phyloP scores from a whole-genome alignment of 2,329 filamentous ascomycete genomes.

The Drechslera avenae region DNA sequence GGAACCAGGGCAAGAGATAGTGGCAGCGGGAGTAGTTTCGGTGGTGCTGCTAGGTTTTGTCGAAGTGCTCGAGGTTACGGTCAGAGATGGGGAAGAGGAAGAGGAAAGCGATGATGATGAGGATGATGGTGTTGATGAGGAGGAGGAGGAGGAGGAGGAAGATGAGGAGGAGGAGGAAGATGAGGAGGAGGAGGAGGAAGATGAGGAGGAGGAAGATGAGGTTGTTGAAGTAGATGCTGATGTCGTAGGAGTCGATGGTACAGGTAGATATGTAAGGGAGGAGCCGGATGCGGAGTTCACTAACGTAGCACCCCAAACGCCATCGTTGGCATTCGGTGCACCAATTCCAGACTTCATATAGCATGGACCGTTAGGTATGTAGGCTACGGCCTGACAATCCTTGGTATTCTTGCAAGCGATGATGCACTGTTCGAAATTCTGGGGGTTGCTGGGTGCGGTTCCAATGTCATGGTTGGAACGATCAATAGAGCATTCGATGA shows the following conservation, averaged over 20 bases:
- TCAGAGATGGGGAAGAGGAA: too few species aligned
- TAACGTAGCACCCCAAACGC: constrained; percentile 17
- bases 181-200: background rate
- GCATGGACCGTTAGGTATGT: constrained; percentile 18
- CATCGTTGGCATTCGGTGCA: constrained; percentile 4
- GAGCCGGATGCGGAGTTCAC: background rate
- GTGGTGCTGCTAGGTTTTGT: background rate
- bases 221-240: background rate
- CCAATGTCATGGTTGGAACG: constrained; percentile 10
- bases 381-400: constrained; percentile 14
- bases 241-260: background rate
- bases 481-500: constrained; percentile 20
- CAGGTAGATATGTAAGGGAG: too few species aligned
- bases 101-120: too few species aligned
- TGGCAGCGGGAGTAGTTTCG: background rate
- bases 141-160: background rate
- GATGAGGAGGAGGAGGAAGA: background rate
- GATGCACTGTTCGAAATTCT: constrained; percentile 10
- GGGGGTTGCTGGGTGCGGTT: constrained; percentile 1
- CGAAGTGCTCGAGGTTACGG: too few species aligned
- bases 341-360: constrained; percentile 18
- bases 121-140: too few species aligned
- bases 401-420: constrained; percentile 7
- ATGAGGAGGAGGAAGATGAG: background rate
- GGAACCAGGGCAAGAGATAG: constrained; percentile 14